Percentiles rank a stretch among this genome's conserved stretches.
Evolutionary conservation across 306 rosid genomes (phyloP).

Genomic region (Citrullus mucosospermus): DNA sequence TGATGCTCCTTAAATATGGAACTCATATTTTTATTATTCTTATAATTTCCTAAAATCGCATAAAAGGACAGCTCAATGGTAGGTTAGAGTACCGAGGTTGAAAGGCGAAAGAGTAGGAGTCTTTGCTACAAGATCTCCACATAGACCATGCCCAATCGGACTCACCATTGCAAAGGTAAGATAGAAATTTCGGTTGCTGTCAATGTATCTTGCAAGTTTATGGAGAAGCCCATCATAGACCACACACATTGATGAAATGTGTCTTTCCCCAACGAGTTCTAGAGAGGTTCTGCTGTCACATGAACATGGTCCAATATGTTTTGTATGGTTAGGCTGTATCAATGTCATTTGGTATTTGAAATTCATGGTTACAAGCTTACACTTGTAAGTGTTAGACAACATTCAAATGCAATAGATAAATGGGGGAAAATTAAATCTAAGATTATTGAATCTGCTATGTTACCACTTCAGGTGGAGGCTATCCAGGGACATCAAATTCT

Average conservation of each 20-base stretch:
- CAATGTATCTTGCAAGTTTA: background rate
- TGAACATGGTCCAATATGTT: background rate
- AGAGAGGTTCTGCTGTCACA: background rate
- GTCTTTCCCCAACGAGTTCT: background rate
- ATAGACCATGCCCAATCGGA: slow-evolving; percentile 95
- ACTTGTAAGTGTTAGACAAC: background rate
- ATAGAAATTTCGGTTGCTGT: background rate
- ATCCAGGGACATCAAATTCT: slow-evolving; percentile 58
- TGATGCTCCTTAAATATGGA: background rate
- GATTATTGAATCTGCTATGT: background rate
- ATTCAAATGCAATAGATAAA: background rate
- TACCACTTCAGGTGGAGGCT: slow-evolving; percentile 57
- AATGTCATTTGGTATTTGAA: background rate
- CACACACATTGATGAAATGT: background rate
- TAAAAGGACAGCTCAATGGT: slow-evolving; percentile 33
- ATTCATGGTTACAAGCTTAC: background rate
- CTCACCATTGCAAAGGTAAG: slow-evolving; percentile 85
- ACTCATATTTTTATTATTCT: slow-evolving; percentile 5
- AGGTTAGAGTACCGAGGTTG: slow-evolving; percentile 90
- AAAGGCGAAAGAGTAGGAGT: slow-evolving; percentile 83
- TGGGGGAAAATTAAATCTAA: background rate
- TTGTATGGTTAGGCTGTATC: background rate
- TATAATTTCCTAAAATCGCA: slow-evolving; percentile 13
- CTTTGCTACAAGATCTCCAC: slow-evolving; percentile 90
- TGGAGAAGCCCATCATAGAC: background rate